Evolutionary conservation across 495 filamentous ascomycete species (phyloP).

Genomic region (Neurospora sp.): DNA sequence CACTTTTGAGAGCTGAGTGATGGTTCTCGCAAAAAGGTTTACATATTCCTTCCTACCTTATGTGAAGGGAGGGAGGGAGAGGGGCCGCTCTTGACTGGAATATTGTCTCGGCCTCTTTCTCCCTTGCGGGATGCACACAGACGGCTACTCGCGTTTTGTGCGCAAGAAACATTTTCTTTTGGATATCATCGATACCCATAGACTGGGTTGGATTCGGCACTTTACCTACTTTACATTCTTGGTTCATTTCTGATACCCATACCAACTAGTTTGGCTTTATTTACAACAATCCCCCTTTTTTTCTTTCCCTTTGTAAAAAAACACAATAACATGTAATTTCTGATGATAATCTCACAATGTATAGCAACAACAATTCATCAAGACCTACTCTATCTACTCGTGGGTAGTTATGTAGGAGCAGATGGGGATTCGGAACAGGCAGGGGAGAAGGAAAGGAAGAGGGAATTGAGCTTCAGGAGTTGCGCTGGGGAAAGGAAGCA

Average conservation of each 20-base stretch:
- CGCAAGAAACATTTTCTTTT: background rate
- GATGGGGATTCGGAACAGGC: background rate
- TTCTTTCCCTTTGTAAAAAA: background rate
- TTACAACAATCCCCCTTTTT: constrained; percentile 7
- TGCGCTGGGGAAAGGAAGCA: background rate
- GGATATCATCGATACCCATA: background rate
- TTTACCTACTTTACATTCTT: background rate
- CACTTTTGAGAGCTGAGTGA: background rate
- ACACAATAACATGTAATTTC: background rate
- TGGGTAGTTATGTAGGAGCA: background rate
- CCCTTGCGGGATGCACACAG: background rate
- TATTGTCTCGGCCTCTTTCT: background rate
- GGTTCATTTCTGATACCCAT: background rate
- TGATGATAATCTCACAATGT: background rate
- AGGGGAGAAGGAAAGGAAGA: background rate
- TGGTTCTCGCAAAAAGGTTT: background rate
- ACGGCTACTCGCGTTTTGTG: background rate
- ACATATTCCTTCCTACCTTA: background rate
- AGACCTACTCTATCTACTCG: background rate
- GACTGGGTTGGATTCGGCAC: background rate
- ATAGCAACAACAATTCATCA: background rate
- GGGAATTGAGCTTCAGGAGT: background rate
- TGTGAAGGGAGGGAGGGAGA: background rate
- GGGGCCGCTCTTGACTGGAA: background rate
- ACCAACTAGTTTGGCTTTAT: constrained; percentile 3